Percentiles rank a stretch among this genome's conserved stretches.
phyloP scores from a whole-genome alignment of 2,329 filamentous ascomycete genomes.

The Pseudomassariella vexata region DNA sequence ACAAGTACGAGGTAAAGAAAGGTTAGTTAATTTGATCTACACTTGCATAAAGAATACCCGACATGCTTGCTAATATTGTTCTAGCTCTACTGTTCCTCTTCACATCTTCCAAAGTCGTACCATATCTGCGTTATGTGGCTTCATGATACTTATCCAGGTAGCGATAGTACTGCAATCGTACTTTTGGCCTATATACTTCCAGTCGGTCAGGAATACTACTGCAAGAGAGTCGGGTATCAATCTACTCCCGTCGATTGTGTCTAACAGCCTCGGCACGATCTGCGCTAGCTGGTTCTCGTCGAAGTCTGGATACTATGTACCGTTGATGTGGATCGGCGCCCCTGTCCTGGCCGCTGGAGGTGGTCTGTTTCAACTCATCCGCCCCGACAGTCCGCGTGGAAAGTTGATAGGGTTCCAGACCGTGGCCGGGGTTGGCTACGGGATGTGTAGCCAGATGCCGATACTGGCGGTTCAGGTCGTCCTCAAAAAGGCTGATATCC shows the following conservation, averaged over 20 bases:
- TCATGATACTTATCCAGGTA: conserved; percentile 13
- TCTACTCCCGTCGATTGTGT: conserved; percentile 5
- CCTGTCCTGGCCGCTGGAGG: conserved; percentile 6
- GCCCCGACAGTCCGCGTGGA: conserved; percentile 1
- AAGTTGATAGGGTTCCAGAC: conserved; percentile 9
- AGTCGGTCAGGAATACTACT: conserved; percentile 11
- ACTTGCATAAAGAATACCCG: background rate
- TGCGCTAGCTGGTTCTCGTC: conserved; percentile 6
- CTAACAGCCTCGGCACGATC: conserved; percentile 7
- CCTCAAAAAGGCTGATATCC: conserved; percentile 8
- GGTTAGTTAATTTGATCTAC: background rate
- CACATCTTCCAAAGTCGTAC: conserved; percentile 5
- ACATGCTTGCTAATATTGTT: background rate
- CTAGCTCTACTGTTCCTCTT: conserved; percentile 2
- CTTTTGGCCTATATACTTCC: conserved; percentile 15
- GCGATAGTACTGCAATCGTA: conserved; percentile 16
- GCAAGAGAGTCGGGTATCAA: conserved; percentile 5
- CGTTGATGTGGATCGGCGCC: conserved; percentile 9
- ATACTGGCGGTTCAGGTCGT: conserved; percentile 10
- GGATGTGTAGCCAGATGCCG: conserved; percentile 8
- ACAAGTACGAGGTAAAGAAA: conserved; percentile 3
- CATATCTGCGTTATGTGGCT: conserved; percentile 6
- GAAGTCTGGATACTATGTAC: conserved; percentile 8
- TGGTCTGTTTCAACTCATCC: conserved; percentile 9
- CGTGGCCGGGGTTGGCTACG: conserved; percentile 8